Conservation (phyloP, 345 rosid species). For the Mallotus nudiflorus region DNA sequence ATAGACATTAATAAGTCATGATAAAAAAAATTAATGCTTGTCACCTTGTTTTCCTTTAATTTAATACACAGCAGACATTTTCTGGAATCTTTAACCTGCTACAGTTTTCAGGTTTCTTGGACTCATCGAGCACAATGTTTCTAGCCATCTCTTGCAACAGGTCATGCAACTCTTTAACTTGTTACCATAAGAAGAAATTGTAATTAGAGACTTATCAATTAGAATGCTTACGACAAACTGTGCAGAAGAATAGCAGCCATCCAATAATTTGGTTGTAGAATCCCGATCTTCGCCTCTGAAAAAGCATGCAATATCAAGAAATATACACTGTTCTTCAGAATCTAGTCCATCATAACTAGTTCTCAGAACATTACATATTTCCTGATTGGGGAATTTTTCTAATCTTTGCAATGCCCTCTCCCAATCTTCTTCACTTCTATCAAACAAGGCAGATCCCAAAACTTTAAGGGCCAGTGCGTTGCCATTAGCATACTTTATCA, state of each 20-base stretch:
- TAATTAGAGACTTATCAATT: not conserved
- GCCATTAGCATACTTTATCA: not conserved
- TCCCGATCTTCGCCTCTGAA: not conserved
- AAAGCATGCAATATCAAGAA: conserved; percentile 20
- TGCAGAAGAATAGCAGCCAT: not conserved
- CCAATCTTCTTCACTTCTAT: not conserved
- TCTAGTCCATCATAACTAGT: not conserved
- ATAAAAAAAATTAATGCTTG: not conserved
- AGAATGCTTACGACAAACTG: not conserved
- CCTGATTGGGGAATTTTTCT: not conserved
- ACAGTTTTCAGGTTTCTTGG: not conserved
- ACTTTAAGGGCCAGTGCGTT: conserved; percentile 15
- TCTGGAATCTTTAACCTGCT: conserved; percentile 9
- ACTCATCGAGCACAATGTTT: conserved; percentile 8
- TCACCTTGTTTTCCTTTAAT: conserved; percentile 6
- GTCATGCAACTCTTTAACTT: conserved; percentile 12
- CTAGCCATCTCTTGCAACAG: conserved; percentile 5
- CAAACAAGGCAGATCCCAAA: conserved; percentile 9
- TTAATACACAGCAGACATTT: not conserved
- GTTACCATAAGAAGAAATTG: not conserved
- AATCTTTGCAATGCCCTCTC: not conserved
- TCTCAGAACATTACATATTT: conserved; percentile 1
- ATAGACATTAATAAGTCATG: not conserved
- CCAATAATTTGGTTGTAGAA: not conserved
- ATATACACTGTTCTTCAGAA: not conserved